phyloP scores from a whole-genome alignment of 805 yeast genomes.

The Hanseniaspora mollemarum region DNA sequence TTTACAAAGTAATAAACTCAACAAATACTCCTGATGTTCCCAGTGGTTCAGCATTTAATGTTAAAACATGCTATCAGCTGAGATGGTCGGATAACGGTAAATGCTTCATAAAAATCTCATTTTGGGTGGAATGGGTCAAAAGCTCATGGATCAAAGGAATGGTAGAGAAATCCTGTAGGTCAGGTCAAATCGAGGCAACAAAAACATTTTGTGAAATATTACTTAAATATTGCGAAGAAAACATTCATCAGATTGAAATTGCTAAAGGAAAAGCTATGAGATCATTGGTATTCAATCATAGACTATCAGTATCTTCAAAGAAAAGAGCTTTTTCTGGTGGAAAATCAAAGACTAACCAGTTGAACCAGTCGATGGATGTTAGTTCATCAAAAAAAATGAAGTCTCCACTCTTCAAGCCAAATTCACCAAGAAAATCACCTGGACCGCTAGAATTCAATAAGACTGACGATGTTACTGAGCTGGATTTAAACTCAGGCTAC shows the following conservation, averaged over 20 bases:
- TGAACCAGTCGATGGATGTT: background rate
- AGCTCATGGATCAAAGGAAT: slow-evolving; percentile 84
- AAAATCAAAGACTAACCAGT: background rate
- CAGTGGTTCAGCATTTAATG: slow-evolving; percentile 70
- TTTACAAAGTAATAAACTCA: slow-evolving; percentile 49
- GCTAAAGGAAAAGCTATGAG: slow-evolving; percentile 13
- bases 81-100: slow-evolving; percentile 61
- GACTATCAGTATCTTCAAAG: slow-evolving; percentile 3
- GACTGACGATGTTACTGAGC: slow-evolving; percentile 5
- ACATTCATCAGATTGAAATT: slow-evolving; percentile 16
- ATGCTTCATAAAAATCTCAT: slow-evolving; percentile 55
- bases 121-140: slow-evolving; percentile 77
- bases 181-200: slow-evolving; percentile 65
- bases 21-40: slow-evolving; percentile 91
- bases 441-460: background rate
- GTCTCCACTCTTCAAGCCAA: slow-evolving; percentile 10
- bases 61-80: slow-evolving; percentile 58
- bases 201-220: slow-evolving; percentile 33
- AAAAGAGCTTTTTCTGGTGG: background rate
- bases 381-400: background rate
- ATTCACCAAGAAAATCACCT: slow-evolving; percentile 14
- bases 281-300: slow-evolving; percentile 13
- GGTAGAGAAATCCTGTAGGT: slow-evolving; percentile 70
- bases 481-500: background rate
- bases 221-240: slow-evolving; percentile 22